phyloP scores from a whole-genome alignment of 208 protist species.

The Leishmania mexicana region DNA sequence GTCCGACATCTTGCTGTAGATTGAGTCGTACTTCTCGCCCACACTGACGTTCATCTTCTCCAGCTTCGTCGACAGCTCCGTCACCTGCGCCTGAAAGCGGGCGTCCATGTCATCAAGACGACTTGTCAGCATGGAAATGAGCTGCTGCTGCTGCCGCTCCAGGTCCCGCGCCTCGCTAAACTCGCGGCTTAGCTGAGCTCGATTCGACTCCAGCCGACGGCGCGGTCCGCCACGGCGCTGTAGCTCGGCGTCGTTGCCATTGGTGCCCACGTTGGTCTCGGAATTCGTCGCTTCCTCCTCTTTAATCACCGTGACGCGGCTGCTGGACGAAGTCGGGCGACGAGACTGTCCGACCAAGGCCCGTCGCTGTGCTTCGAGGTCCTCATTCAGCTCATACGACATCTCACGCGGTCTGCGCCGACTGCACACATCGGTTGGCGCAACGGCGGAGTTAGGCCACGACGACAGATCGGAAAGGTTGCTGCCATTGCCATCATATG shows the following conservation, averaged over 20 bases:
- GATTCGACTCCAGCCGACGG: constrained; percentile 14
- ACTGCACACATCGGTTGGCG: constrained; percentile 7
- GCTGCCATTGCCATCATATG: not conserved
- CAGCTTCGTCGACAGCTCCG: constrained; percentile 18
- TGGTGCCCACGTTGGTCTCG: not conserved
- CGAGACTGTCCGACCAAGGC: constrained; percentile 10
- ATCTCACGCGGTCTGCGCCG: constrained; percentile 17
- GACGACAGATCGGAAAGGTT: not conserved
- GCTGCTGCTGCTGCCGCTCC: constrained; percentile 39
- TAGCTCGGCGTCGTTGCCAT: not conserved
- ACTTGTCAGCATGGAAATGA: constrained; percentile 63
- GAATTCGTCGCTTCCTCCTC: not conserved
- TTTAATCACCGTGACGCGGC: not conserved
- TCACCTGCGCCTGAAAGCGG: constrained; percentile 22
- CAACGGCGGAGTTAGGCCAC: not conserved
- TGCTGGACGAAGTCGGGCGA: not conserved
- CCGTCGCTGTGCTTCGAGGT: constrained; percentile 13
- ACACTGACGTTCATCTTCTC: constrained; percentile 12
- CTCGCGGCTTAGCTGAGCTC: constrained; percentile 5
- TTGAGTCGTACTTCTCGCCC: constrained; percentile 9
- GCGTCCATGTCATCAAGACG: constrained; percentile 46
- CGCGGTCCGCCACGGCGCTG: constrained; percentile 3
- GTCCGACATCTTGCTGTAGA: constrained; percentile 15
- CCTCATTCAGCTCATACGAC: not conserved
- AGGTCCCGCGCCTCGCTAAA: constrained; percentile 15